Percentiles rank a stretch among this genome's conserved stretches.
Conservation (phyloP, 345 rosid species). For the Rhizophora apiculata region DNA sequence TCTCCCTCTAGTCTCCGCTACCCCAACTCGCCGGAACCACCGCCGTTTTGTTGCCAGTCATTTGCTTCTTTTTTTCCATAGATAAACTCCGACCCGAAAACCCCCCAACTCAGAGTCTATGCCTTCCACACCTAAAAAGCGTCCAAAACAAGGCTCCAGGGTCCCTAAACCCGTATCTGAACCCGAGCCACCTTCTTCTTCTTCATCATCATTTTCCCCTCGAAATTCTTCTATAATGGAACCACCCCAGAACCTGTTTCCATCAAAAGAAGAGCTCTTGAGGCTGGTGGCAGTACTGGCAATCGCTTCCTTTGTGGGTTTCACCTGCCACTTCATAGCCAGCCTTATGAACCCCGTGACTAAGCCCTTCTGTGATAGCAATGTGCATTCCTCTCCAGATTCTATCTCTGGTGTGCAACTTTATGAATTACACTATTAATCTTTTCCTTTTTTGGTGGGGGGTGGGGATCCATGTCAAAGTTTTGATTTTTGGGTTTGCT, state of each 20-base stretch:
- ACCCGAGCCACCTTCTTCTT: too few species aligned
- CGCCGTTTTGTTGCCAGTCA: too few species aligned
- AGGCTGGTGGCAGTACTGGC: slow-evolving; percentile 49
- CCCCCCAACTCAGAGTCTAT: slow-evolving; percentile 6
- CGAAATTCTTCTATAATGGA: slow-evolving; percentile 35
- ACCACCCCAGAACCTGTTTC: slow-evolving; percentile 66
- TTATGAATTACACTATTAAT: neutral
- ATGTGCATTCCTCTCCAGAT: slow-evolving; percentile 31
- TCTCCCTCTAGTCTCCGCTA: too few species aligned
- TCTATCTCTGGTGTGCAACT: slow-evolving; percentile 42
- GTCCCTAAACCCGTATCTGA: too few species aligned
- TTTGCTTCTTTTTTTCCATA: too few species aligned
- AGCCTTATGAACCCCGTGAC: slow-evolving; percentile 34
- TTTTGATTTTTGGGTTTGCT: neutral
- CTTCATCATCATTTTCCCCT: slow-evolving; percentile 24
- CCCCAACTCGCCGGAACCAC: too few species aligned
- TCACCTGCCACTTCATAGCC: slow-evolving; percentile 54
- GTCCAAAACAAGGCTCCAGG: slow-evolving; percentile 23
- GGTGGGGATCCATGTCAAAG: neutral
- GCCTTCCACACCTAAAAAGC: slow-evolving; percentile 43
- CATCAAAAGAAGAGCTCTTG: slow-evolving; percentile 57
- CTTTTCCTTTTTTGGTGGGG: neutral
- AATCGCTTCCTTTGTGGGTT: slow-evolving; percentile 60
- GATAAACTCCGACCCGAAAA: neutral
- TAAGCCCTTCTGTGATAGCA: slow-evolving; percentile 60